Evolutionary conservation across 805 yeast genomes (phyloP), one percentile per base, ranked within the genome.

Genomic region (Nakazawaea populi): DNA sequence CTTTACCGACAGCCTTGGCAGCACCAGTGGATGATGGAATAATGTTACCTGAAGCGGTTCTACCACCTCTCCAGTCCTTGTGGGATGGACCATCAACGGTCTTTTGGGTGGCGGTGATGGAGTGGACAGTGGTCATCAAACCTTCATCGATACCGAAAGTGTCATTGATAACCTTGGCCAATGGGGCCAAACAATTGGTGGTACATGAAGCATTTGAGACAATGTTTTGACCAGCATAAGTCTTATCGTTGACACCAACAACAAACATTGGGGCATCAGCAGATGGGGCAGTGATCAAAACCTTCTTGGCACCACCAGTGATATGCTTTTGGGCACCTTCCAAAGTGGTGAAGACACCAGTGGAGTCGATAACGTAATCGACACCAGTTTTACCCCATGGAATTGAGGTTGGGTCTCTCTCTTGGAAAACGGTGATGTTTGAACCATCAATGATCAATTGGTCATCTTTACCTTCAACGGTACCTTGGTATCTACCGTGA

Each of bases 11-110:
- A 60, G 96, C 96, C 85, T 89, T 89, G 67, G 96, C 96, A 65
- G 96, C 96, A 83, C 96, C 96, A 58, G 96, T 89, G 57, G 96
- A 87, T 40, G 96, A 88, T 68, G 96, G 96, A 62, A 89, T 89
- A 72, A 89, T 87, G 86, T 89, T 89, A 69, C 91, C 95, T 56
- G 92, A 85, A 69, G 96, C 96, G 63, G 96, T 86, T 79, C 96
- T 87, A 73, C 96, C 96, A 72, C 96, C 96, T 83, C 96, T 86
- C 96, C 96, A 89, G 81, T 89, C 96, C 82, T 89, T 89, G 82
- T 85, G 89, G 71, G 96, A 88, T 65, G 96, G 95, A 76, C 96
- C 96, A 72, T 89, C 96, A 59, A 89, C 96, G 56, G 95, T 86
- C 85, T 89, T 89, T 76, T 89, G 96, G 65, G 96, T 87, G 63